Percentiles rank a stretch among this genome's conserved stretches.
Conservation (phyloP, 441 rosid species). For the Croton setiger region DNA sequence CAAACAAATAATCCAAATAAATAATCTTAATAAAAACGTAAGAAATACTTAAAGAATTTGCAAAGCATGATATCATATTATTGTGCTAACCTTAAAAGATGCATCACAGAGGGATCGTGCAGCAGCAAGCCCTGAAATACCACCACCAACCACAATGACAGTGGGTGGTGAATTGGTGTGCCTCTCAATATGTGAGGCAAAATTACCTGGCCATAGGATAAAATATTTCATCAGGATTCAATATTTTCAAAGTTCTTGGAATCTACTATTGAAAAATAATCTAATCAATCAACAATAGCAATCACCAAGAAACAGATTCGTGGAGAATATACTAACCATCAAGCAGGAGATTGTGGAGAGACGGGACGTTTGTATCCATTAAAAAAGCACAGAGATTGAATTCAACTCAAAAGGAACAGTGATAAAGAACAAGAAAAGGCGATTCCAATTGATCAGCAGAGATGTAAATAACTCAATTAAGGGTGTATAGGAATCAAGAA, state of each 20-base stretch:
- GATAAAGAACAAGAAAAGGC: slow-evolving; percentile 8
- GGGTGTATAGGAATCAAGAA: slow-evolving; percentile 55
- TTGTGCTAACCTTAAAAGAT: slow-evolving; percentile 49
- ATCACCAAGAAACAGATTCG: neutral
- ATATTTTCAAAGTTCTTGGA: neutral
- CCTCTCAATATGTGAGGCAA: slow-evolving; percentile 39
- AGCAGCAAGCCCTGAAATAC: slow-evolving; percentile 86
- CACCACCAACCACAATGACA: slow-evolving; percentile 78
- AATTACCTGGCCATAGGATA: slow-evolving; percentile 28
- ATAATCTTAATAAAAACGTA: neutral
- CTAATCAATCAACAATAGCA: slow-evolving; percentile 1
- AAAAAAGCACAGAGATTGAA: neutral
- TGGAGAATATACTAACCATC: slow-evolving; percentile 5
- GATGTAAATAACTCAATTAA: slow-evolving; percentile 19
- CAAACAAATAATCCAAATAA: neutral
- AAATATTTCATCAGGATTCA: slow-evolving; percentile 10
- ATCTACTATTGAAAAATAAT: neutral
- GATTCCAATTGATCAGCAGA: neutral
- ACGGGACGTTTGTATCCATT: slow-evolving; percentile 33
- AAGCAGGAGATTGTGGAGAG: slow-evolving; percentile 5
- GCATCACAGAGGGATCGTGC: slow-evolving; percentile 66
- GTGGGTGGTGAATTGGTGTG: slow-evolving; percentile 50
- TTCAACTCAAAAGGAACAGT: neutral
- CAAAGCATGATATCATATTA: neutral
- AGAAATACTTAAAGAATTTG: neutral